Conservation (phyloP, 2,329 filamentous ascomycete genomes). For the Ascochyta koolunga region DNA sequence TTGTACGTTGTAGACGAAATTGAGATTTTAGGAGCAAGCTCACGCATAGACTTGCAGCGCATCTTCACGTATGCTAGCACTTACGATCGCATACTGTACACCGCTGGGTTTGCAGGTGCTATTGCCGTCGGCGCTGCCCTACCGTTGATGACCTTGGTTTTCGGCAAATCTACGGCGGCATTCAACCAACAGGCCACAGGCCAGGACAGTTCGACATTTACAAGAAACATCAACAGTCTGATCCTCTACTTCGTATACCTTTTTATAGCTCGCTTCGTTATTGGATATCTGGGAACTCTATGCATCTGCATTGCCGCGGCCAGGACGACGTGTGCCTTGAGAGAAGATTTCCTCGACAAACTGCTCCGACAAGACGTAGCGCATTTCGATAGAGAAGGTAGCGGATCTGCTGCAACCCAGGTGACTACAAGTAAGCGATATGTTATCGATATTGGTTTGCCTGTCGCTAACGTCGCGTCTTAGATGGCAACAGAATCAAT, state of each 20-base stretch:
- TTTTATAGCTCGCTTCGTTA: constrained; percentile 57
- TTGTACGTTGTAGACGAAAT: too few species aligned
- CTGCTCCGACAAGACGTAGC: constrained; percentile 40
- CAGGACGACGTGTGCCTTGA: constrained; percentile 49
- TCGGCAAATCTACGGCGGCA: constrained; percentile 23
- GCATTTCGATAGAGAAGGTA: constrained; percentile 27
- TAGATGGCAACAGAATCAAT: constrained; percentile 22
- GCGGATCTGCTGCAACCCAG: constrained; percentile 24
- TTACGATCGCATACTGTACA: constrained; percentile 7
- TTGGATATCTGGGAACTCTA: constrained; percentile 74
- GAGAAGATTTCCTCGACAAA: constrained; percentile 66
- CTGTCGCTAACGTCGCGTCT: not conserved
- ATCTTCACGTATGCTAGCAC: constrained; percentile 18
- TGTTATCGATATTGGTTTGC: too few species aligned
- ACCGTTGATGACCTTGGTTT: constrained; percentile 70
- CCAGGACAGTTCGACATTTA: constrained; percentile 8
- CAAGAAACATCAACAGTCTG: constrained; percentile 14
- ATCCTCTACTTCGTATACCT: constrained; percentile 37
- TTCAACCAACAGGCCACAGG: constrained; percentile 21
- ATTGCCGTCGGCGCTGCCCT: constrained; percentile 73
- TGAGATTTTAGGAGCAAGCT: not conserved
- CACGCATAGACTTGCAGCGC: not conserved
- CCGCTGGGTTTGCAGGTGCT: constrained; percentile 43
- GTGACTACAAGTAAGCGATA: constrained; percentile 15
- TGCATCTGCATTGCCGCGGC: constrained; percentile 75